Conservation (phyloP, 1,139 yeast species). For the Debaryomyces coudertii region DNA sequence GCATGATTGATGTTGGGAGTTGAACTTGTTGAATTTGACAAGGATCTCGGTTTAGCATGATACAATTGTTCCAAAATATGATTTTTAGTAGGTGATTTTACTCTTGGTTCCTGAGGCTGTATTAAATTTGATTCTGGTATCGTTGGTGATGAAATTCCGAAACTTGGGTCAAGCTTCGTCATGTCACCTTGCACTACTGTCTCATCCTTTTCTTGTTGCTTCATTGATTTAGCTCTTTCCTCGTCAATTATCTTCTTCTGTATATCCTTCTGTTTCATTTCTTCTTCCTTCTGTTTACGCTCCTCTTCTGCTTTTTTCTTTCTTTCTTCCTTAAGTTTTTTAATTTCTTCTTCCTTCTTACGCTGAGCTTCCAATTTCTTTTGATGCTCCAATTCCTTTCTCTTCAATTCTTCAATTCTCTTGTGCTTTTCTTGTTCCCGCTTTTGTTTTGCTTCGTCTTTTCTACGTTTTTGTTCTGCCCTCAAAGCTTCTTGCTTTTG, state of each 20-base stretch:
- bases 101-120: background rate
- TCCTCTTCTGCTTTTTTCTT: slow-evolving; percentile 50
- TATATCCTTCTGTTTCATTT: slow-evolving; percentile 45
- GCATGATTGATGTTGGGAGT: slow-evolving; percentile 16
- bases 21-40: slow-evolving; percentile 24
- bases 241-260: slow-evolving; percentile 47
- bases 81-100: slow-evolving; percentile 25
- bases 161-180: background rate
- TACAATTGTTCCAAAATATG: slow-evolving; percentile 40
- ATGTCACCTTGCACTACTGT: slow-evolving; percentile 32
- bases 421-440: slow-evolving; percentile 59
- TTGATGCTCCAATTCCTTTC: slow-evolving; percentile 52
- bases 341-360: slow-evolving; percentile 51
- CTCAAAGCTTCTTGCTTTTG: slow-evolving; percentile 42
- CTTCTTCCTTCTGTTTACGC: slow-evolving; percentile 46
- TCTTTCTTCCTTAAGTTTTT: slow-evolving; percentile 43
- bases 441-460: slow-evolving; percentile 52
- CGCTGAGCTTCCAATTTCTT: slow-evolving; percentile 50
- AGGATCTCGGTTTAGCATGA: slow-evolving; percentile 35
- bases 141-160: background rate
- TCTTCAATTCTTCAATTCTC: slow-evolving; percentile 40
- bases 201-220: slow-evolving; percentile 36
- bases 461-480: slow-evolving; percentile 46
- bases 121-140: background rate
- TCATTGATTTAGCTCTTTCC: slow-evolving; percentile 29